Conservation (phyloP, 2,329 filamentous ascomycete genomes). For the Pyrenophora graminea region DNA sequence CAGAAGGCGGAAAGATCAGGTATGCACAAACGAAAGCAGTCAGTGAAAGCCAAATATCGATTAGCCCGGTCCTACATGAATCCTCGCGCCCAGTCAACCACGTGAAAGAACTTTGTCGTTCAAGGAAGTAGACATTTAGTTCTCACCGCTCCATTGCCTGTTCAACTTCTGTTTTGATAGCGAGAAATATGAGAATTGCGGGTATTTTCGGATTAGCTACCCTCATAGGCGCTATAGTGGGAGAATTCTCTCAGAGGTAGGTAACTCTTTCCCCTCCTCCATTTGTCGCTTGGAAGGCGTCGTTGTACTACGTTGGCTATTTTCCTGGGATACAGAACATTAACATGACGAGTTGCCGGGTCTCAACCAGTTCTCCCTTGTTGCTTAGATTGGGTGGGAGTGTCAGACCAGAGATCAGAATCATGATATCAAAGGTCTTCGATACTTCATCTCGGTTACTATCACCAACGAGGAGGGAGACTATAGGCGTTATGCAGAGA, state of each 20-base stretch:
- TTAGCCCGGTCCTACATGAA: not conserved
- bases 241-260: not conserved
- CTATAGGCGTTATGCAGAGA: constrained; percentile 12
- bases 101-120: not conserved
- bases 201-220: not conserved
- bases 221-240: not conserved
- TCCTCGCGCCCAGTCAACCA: not conserved
- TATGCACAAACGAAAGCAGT: too few species aligned
- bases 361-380: constrained; percentile 24
- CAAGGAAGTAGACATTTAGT: too few species aligned
- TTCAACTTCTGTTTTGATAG: too few species aligned
- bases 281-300: too few species aligned
- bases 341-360: constrained; percentile 11
- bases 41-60: not conserved
- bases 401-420: not conserved
- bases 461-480: constrained; percentile 23
- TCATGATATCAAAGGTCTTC: constrained; percentile 9
- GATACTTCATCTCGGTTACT: constrained; percentile 22
- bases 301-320: too few species aligned
- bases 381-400: constrained; percentile 23
- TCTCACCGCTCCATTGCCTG: too few species aligned
- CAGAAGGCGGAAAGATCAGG: too few species aligned
- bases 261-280: not conserved
- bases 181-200: not conserved
- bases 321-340: too few species aligned